Percentiles rank a stretch among this genome's conserved stretches.
These are phyloP conservation scores for Fusarium sp. DNA, from an alignment of 2,329 filamentous ascomycete genomes.

Conservation along the genomic window DNA sequence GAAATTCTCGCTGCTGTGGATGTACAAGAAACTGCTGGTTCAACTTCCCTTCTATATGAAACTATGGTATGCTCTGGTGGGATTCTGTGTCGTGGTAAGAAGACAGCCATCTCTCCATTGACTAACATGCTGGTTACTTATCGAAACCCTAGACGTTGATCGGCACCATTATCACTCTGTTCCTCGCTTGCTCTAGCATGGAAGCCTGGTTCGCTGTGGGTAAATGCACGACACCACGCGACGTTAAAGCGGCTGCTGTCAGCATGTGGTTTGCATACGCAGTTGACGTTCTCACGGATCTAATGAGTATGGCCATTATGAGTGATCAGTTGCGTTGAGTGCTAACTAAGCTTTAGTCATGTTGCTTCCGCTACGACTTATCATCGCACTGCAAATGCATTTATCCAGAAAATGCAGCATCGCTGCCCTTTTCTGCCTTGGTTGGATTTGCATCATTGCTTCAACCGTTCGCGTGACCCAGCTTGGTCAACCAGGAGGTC, in stretches of 20 bases:
- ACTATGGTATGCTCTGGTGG: background rate
- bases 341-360: background rate
- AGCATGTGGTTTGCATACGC: background rate
- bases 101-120: no score
- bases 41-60: background rate
- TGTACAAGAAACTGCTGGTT: constrained; percentile 2
- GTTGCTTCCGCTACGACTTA: background rate
- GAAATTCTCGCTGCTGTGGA: background rate
- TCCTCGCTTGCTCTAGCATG: background rate
- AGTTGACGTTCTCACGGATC: background rate
- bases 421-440: background rate
- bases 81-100: background rate
- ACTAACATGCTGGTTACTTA: background rate
- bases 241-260: background rate
- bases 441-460: background rate
- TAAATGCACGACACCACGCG: background rate
- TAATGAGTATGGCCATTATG: background rate
- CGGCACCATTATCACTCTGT: background rate
- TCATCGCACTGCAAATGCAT: background rate
- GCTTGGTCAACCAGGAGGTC: background rate
- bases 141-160: background rate
- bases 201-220: constrained; percentile 1
- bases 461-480: background rate
- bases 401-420: background rate
- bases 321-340: background rate